A percentile compares a stretch with the other conserved stretches of the same genome.
Evolutionary conservation across 805 yeast genomes (phyloP).

Genomic region (Lipomyces lipofer): DNA sequence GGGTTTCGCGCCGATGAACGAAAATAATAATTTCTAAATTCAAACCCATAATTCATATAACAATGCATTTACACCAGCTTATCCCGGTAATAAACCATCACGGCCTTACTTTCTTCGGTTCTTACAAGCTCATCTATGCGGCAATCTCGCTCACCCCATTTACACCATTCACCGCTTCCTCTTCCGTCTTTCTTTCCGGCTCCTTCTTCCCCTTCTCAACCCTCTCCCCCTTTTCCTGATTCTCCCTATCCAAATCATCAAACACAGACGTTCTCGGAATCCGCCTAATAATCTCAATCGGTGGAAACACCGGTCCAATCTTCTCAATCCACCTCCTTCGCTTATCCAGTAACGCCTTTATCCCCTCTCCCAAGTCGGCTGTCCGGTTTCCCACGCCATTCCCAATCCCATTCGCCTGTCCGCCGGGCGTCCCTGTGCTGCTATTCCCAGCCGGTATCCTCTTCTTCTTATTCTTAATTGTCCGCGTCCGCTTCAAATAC

Average conservation of each 20-base stretch:
- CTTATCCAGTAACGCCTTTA: conserved; percentile 79
- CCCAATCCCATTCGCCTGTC: conserved; percentile 32
- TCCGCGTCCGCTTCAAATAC: conserved; percentile 76
- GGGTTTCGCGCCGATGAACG: no score
- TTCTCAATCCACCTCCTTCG: conserved; percentile 83
- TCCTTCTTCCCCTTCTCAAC: conserved; percentile 2
- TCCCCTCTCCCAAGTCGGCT: conserved; percentile 57
- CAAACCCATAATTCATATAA: no score
- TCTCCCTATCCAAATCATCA: conserved; percentile 35
- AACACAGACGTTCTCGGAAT: conserved; percentile 69
- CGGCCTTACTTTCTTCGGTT: no score
- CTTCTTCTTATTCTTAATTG: conserved; percentile 66
- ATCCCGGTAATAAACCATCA: no score
- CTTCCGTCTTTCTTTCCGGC: no score
- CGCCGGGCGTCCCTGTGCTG: conserved; percentile 24
- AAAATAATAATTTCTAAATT: no score
- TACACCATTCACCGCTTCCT: no score
- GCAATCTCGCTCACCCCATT: no score
- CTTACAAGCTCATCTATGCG: no score
- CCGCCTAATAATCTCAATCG: conserved; percentile 68
- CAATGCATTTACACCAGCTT: no score
- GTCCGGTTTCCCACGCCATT: conserved; percentile 43
- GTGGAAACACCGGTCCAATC: conserved; percentile 81
- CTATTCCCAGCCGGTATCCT: conserved; percentile 30
- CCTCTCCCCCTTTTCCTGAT: neutral